Conservation (phyloP, 345 rosid genomes). For the Theobroma cacao region DNA sequence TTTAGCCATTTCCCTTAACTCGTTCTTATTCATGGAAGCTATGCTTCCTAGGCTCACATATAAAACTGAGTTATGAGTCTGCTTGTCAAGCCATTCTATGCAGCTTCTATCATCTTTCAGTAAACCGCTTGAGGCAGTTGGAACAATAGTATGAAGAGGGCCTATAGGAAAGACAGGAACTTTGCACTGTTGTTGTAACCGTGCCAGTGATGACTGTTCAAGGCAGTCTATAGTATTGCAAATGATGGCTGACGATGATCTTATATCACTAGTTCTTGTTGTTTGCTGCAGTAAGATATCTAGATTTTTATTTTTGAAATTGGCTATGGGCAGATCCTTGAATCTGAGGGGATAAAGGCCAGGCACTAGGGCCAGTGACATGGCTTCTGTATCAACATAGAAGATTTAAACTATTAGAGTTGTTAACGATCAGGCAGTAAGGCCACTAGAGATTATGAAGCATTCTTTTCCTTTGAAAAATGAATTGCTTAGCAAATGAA, state of each 20-base stretch:
- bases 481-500: too few species aligned
- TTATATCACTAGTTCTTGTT: neutral
- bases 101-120: constrained; percentile 28
- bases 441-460: too few species aligned
- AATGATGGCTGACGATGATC: constrained; percentile 19
- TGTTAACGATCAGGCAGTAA: too few species aligned
- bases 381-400: constrained; percentile 5
- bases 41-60: constrained; percentile 33
- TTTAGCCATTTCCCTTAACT: constrained; percentile 10
- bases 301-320: constrained; percentile 15
- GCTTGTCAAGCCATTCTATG: constrained; percentile 33
- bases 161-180: constrained; percentile 31
- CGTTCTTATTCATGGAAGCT: neutral
- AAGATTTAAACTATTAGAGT: too few species aligned
- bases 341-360: constrained; percentile 24
- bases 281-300: neutral
- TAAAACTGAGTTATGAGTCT: constrained; percentile 12
- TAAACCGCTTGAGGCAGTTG: constrained; percentile 15
- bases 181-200: constrained; percentile 8
- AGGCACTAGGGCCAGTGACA: constrained; percentile 16
- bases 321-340: constrained; percentile 31
- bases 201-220: constrained; percentile 18
- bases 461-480: too few species aligned
- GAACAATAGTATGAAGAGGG: constrained; percentile 27
- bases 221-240: constrained; percentile 30